These are phyloP conservation scores for Cnidoscolus chayamansa DNA, from an alignment of 441 rosid genomes.

Conservation along the genomic window DNA sequence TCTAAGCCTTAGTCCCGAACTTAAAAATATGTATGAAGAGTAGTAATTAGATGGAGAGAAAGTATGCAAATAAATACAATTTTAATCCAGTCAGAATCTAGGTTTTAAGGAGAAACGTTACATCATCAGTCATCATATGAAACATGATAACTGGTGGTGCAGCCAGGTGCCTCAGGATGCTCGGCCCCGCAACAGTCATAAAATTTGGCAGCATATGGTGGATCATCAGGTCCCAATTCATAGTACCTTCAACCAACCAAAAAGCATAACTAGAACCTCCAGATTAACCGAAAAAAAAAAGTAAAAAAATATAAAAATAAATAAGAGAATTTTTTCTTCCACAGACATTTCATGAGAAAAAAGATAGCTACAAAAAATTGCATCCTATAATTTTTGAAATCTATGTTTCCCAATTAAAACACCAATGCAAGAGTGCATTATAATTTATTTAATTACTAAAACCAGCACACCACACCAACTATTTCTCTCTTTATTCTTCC, in stretches of 20 bases:
- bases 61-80: constrained; percentile 15
- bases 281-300: not conserved
- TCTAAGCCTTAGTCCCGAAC: no score
- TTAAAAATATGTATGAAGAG: not conserved
- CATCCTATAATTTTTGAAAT: not conserved
- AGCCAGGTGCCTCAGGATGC: constrained; percentile 75
- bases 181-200: constrained; percentile 95
- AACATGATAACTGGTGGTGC: constrained; percentile 57
- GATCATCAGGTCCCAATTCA: constrained; percentile 76
- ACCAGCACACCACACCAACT: not conserved
- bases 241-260: constrained; percentile 59
- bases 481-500: not conserved
- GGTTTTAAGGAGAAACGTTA: constrained; percentile 16
- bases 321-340: not conserved
- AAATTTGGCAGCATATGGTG: constrained; percentile 90
- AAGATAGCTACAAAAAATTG: not conserved
- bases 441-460: not conserved
- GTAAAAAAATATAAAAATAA: not conserved
- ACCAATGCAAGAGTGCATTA: not conserved
- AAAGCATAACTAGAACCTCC: constrained; percentile 7
- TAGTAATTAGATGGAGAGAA: constrained; percentile 5
- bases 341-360: not conserved
- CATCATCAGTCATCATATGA: constrained; percentile 61
- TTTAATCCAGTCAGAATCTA: constrained; percentile 14
- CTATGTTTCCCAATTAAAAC: not conserved